A percentile compares a stretch with the other conserved stretches of the same genome.
Conservation (phyloP, 1,284 basidiomycete genomes). For the Termitomyces sp. region DNA sequence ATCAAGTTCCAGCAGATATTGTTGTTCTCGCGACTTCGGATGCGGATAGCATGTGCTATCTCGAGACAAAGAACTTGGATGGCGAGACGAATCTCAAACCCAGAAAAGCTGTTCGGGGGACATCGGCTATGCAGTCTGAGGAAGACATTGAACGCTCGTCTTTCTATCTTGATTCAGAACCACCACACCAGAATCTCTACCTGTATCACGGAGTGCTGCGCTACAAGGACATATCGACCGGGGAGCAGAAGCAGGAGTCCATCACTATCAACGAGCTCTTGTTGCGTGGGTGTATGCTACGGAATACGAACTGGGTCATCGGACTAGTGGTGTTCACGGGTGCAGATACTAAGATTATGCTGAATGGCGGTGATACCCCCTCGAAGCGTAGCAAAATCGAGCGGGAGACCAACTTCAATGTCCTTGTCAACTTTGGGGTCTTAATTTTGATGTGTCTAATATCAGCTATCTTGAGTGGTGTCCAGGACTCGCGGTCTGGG, state of each 20-base stretch:
- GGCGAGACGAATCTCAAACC: slow-evolving; percentile 97
- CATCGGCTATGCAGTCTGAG: slow-evolving; percentile 74
- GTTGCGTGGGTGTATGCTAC: slow-evolving; percentile 86
- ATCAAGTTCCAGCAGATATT: slow-evolving; percentile 94
- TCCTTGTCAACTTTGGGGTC: slow-evolving; percentile 88
- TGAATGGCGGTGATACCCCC: slow-evolving; percentile 89
- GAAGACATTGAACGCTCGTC: slow-evolving; percentile 87
- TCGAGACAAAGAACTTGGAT: slow-evolving; percentile 95
- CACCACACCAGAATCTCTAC: slow-evolving; percentile 92
- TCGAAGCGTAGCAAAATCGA: slow-evolving; percentile 96
- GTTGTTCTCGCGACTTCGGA: slow-evolving; percentile 87
- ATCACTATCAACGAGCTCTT: slow-evolving; percentile 91
- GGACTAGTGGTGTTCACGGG: slow-evolving; percentile 94
- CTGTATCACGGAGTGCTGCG: slow-evolving; percentile 83
- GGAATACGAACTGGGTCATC: slow-evolving; percentile 94
- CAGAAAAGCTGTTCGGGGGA: slow-evolving; percentile 74
- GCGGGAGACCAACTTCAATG: slow-evolving; percentile 98
- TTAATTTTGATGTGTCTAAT: slow-evolving; percentile 76
- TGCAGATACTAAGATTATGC: slow-evolving; percentile 95
- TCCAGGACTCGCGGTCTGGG: slow-evolving; percentile 55
- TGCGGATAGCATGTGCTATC: slow-evolving; percentile 78
- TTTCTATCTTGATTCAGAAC: slow-evolving; percentile 89
- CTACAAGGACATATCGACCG: slow-evolving; percentile 53
- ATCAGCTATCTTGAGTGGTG: slow-evolving; percentile 71
- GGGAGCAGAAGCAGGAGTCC: slow-evolving; percentile 56